Evolutionary conservation across 768 basidiomycete genomes (phyloP).

Genomic region (Myochromella boudieri): DNA sequence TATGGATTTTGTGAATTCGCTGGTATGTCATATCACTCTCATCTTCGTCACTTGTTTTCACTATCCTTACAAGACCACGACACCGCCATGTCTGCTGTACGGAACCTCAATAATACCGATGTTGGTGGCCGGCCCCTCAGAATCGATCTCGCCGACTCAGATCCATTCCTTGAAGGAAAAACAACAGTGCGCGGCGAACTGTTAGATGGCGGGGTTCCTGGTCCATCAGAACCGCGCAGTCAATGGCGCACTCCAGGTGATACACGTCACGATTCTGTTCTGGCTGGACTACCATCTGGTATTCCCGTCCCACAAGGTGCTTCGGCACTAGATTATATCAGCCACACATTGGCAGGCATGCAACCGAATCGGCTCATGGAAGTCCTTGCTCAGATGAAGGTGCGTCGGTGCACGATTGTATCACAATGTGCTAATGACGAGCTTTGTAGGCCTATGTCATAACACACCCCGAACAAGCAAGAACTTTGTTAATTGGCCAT

Average conservation of each 20-base stretch:
- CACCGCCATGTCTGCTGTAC: slow-evolving; percentile 91
- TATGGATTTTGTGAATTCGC: slow-evolving; percentile 94
- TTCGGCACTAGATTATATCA: slow-evolving; percentile 79
- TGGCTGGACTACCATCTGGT: slow-evolving; percentile 73
- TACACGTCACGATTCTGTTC: slow-evolving; percentile 49
- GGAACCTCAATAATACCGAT: slow-evolving; percentile 91
- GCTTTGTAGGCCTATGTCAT: slow-evolving; percentile 95
- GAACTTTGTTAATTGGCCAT: slow-evolving; percentile 72
- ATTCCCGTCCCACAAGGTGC: slow-evolving; percentile 70
- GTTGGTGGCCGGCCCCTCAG: slow-evolving; percentile 91
- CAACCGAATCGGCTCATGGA: slow-evolving; percentile 85
- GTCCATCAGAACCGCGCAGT: slow-evolving; percentile 52
- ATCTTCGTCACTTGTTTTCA: slow-evolving; percentile 22
- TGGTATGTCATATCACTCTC: slow-evolving; percentile 55
- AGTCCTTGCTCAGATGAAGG: slow-evolving; percentile 98
- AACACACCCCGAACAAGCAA: slow-evolving; percentile 88
- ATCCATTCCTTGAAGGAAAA: slow-evolving; percentile 89
- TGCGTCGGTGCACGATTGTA: slow-evolving; percentile 63
- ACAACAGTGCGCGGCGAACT: slow-evolving; percentile 85
- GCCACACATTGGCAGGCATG: slow-evolving; percentile 80
- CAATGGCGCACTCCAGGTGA: slow-evolving; percentile 53
- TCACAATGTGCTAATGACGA: too few species aligned
- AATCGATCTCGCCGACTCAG: slow-evolving; percentile 92
- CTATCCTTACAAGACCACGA: slow-evolving; percentile 78
- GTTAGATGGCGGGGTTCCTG: slow-evolving; percentile 63